Evolutionary conservation across 148 eudicot genomes (phyloP), one percentile per base, ranked within the genome.

Genomic region (Spergularia marina): DNA sequence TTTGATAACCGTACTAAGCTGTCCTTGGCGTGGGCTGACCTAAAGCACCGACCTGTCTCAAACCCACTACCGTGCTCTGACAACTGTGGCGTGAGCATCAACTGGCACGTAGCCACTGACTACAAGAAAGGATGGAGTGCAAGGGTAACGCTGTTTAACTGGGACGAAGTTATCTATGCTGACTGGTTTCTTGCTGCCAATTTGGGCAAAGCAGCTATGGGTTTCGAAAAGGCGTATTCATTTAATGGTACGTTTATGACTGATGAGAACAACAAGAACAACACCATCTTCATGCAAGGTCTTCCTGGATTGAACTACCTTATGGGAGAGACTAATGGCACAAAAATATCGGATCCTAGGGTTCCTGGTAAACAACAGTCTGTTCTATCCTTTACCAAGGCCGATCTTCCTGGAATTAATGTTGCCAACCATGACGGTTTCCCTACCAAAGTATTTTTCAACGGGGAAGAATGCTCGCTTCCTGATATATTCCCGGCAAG

Each of bases 1-100:
- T 95, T 92, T 65, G 97, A 95, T 12, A 95, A 95, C 77, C 86
- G 98, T 47, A 85, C 92, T 0, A 63, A 65, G 17, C 61, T 90
- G 44, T 74, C 93, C 17, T 12, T 23, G 10, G 96, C 97, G 9
- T 95, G 98, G 98, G 96, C 98, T 16, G 30, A 70, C 2, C 53
- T 95, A 1, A 88, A 95, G 64, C 97, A 89, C 77, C 76, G 80
- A 17, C 74, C 86, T 0, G 77, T 82, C n/a, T 84, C 97, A 14
- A 86, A 89, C 55, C 92, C 94, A 4, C 70, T 89, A 74, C 98
- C 98, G 0, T 95, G 98, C 60, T 81, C 88, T 0, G 98, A 95
- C 57, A 89, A 92, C 76, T 95, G 98, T 65, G 98, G 98, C 14
- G 96, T 95, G 5, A 90, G 91, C 82, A 68, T 95, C 68, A 95